Conservation (phyloP, 345 rosid genomes). For the Triadica sebifera region DNA sequence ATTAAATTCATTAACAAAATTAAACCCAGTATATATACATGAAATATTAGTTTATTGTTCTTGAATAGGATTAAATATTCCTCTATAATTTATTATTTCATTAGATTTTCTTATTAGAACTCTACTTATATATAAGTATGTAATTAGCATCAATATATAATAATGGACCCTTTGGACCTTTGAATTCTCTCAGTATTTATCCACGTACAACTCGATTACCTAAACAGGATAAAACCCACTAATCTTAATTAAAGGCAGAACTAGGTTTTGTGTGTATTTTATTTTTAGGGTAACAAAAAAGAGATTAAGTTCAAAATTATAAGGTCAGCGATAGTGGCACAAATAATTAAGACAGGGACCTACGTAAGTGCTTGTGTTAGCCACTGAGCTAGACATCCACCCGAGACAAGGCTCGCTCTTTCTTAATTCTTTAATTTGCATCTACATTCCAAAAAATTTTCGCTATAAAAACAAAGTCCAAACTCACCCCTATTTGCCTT, state of each 20-base stretch:
- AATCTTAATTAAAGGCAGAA: not conserved
- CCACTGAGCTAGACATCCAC: slow-evolving; percentile 19
- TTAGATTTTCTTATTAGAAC: too few relatives aligned
- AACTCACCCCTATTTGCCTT: not conserved
- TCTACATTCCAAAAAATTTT: not conserved
- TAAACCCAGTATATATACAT: too few relatives aligned
- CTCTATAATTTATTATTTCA: too few relatives aligned
- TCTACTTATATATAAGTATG: too few relatives aligned
- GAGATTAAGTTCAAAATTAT: not conserved
- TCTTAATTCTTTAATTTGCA: too few relatives aligned
- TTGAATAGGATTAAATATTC: too few relatives aligned
- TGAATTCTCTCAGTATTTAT: too few relatives aligned
- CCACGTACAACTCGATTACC: too few relatives aligned
- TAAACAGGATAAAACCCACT: slow-evolving; percentile 16
- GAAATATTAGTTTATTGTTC: too few relatives aligned
- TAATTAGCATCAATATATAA: too few relatives aligned
- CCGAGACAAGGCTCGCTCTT: not conserved
- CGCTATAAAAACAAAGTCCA: slow-evolving; percentile 12
- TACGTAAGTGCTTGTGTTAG: slow-evolving; percentile 10
- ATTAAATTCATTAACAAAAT: not conserved
- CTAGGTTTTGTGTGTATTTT: not conserved
- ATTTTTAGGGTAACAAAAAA: not conserved
- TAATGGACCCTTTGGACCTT: too few relatives aligned
- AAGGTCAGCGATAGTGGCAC: not conserved
- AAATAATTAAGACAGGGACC: slow-evolving; percentile 19